A percentile compares a stretch with the other conserved stretches of the same genome.
Conservation (phyloP, 306 rosid genomes). For the Cajanus cajan region DNA sequence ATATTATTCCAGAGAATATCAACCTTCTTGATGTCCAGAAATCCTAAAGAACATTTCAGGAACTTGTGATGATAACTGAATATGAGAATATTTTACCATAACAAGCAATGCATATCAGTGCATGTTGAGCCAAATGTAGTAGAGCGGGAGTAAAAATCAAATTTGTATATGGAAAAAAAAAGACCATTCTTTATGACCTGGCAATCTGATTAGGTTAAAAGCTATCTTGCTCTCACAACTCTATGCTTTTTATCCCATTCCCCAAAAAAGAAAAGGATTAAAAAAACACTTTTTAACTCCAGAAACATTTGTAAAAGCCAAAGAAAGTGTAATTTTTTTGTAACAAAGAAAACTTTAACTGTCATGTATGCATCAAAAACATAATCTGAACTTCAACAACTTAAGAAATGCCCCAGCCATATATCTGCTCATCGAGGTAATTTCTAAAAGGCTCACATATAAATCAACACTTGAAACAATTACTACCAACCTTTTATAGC, state of each 20-base stretch:
- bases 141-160: neutral
- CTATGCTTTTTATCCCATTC: constrained; percentile 8
- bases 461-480: neutral
- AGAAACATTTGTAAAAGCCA: neutral
- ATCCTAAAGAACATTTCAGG: constrained; percentile 53
- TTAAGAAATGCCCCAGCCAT: neutral
- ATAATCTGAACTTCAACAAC: constrained; percentile 14
- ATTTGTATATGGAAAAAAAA: neutral
- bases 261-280: neutral
- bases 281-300: neutral
- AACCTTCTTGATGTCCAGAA: constrained; percentile 68
- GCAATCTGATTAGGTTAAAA: neutral
- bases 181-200: neutral
- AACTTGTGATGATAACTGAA: constrained; percentile 22
- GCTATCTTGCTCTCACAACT: constrained; percentile 20
- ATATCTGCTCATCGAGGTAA: neutral
- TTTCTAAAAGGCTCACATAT: constrained; percentile 6
- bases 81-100: constrained; percentile 2
- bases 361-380: constrained; percentile 11
- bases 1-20: constrained; percentile 76
- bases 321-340: neutral
- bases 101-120: constrained; percentile 5
- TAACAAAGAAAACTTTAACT: constrained; percentile 12
- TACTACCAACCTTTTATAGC: constrained; percentile 67
- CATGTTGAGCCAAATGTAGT: neutral